These are phyloP conservation scores for Scalesia atractyloides DNA, from an alignment of 129 eudicot genomes.

Conservation along the genomic window DNA sequence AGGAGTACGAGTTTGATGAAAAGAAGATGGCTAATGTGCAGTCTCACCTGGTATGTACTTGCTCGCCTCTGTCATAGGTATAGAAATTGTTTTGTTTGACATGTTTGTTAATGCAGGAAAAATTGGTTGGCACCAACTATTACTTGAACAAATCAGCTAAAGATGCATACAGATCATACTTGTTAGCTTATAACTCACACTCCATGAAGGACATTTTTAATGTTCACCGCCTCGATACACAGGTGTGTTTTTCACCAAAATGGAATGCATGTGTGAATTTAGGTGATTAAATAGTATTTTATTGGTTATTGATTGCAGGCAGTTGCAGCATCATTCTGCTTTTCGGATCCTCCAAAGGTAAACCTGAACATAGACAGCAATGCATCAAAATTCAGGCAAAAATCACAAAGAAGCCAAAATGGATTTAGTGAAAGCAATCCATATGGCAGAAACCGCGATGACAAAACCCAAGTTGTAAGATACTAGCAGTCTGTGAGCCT, in stretches of 20 bases:
- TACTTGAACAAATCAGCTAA: conserved; percentile 85
- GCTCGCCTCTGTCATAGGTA: neutral
- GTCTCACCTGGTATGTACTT: conserved; percentile 65
- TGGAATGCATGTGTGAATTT: neutral
- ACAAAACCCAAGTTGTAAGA: conserved; percentile 51
- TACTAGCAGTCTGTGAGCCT: conserved; percentile 48
- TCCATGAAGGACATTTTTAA: conserved; percentile 88
- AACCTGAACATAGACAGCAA: conserved; percentile 67
- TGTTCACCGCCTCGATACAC: conserved; percentile 76
- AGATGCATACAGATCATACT: conserved; percentile 88
- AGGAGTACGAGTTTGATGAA: conserved; percentile 75
- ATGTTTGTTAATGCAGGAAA: conserved; percentile 61
- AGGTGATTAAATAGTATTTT: neutral
- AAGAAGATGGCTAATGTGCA: conserved; percentile 78
- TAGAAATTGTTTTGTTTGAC: neutral
- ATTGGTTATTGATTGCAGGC: conserved; percentile 42
- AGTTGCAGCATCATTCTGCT: conserved; percentile 85
- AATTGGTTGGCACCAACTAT: conserved; percentile 65
- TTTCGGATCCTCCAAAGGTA: conserved; percentile 69
- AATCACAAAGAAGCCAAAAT: conserved; percentile 46
- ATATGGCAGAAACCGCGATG: conserved; percentile 54
- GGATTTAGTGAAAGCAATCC: conserved; percentile 68
- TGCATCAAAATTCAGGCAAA: conserved; percentile 72
- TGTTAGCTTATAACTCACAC: conserved; percentile 83
- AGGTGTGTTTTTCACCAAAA: conserved; percentile 27